Evolutionary conservation across 768 basidiomycete species (phyloP), one percentile per base, ranked within the genome.

Genomic region (Leccinellum rugosiceps): DNA sequence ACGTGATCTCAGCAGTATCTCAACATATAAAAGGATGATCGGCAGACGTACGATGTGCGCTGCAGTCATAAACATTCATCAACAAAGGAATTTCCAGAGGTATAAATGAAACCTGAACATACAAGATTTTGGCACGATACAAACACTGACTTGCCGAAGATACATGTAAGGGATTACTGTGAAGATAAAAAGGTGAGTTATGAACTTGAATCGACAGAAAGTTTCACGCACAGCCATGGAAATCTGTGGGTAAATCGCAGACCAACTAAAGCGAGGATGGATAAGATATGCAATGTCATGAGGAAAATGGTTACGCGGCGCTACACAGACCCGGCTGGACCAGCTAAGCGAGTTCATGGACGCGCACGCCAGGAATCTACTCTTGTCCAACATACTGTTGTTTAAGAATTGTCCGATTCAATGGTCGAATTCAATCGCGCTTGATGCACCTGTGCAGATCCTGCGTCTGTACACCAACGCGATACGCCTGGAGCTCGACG

Each of bases 11-110:
- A 17, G 38, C 38, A 17, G n/a, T 8, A 10, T 38, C 25, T 25
- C 25, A 25, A 25, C 25, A 25, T 25, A 25, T 25, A 2, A 25
- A 25, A 25, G 25, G 25, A 23, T 43, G 46, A 52, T 2, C 4
- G 31, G 31, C 17, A 26, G 11, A 60, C 59, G 32, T 15, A 63
- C 59, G 8, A 19, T 34, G 15, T 50, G 41, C 44, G 46, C 58
- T 63, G n/a, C 23, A 46, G 45, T 46, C 8, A n/a, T 19, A 10
- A 43, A 19, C 6, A 21, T n/a, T 11, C 31, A 31, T 31, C 11
- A 8, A 43, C 19, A 25, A 25, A 43, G 10, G 31, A 31, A n/a
- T 43, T 21, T 43, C 25, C 25, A 43, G 19, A n/a, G 19, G n/a
- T 11, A 4, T 38, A 38, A 17, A 38, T 38, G 6, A 38, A 7